These are phyloP conservation scores for Atalantia buxifolia DNA, from an alignment of 345 rosid genomes.

Conservation along the genomic window DNA sequence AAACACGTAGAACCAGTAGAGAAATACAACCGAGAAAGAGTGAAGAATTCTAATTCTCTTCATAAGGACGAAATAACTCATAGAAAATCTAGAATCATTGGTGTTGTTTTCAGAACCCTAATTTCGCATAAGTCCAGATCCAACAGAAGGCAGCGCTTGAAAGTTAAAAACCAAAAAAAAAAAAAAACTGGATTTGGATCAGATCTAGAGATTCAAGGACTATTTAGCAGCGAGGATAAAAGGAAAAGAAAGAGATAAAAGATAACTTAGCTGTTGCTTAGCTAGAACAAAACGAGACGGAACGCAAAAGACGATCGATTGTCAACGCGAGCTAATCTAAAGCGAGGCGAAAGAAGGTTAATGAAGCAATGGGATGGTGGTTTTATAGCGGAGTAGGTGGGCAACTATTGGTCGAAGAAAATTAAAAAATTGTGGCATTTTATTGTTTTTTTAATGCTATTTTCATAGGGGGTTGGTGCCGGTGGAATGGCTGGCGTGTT, in stretches of 20 bases:
- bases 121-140: slow-evolving; percentile 7
- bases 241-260: not conserved
- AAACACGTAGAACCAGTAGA: slow-evolving; percentile 89
- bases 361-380: fast-evolving
- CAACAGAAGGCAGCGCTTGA: not conserved
- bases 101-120: slow-evolving; percentile 12
- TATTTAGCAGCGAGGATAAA: not conserved
- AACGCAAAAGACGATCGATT: not conserved
- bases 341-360: slow-evolving; percentile 28
- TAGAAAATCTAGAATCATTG: slow-evolving; percentile 51
- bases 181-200: slow-evolving; percentile 30
- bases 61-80: slow-evolving; percentile 57
- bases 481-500: slow-evolving; percentile 33
- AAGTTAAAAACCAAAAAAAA: not conserved
- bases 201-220: slow-evolving; percentile 2
- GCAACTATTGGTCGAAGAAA: not conserved
- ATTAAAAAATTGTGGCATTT: not conserved
- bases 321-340: not conserved
- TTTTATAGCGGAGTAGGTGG: slow-evolving; percentile 28
- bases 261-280: slow-evolving; percentile 26
- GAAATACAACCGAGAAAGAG: slow-evolving; percentile 89
- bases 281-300: slow-evolving; percentile 1
- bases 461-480: slow-evolving; percentile 11
- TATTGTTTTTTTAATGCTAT: not conserved
- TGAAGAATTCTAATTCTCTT: slow-evolving; percentile 76